These are phyloP conservation scores for Eimeria sp. DNA, from an alignment of 169 alveolate genomes.

Conservation along the genomic window DNA sequence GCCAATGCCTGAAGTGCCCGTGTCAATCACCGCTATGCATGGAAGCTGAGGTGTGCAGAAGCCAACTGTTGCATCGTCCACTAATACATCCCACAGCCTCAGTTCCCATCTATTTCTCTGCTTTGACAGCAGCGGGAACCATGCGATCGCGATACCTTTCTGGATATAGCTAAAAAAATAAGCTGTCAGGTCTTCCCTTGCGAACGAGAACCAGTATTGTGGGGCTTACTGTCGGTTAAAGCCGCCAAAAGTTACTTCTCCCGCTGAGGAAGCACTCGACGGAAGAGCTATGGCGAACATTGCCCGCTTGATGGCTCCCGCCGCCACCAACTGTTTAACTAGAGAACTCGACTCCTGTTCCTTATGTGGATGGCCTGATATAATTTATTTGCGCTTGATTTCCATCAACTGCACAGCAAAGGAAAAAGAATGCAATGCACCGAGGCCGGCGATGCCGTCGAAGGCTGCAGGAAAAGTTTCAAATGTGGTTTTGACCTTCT, in stretches of 20 bases:
- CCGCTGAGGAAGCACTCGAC: background rate
- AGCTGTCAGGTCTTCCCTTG: background rate
- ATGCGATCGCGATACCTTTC: background rate
- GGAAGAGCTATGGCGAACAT: slow-evolving; percentile 42
- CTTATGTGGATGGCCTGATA: background rate
- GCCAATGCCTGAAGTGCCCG: slow-evolving; percentile 67
- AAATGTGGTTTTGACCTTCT: background rate
- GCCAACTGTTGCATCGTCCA: slow-evolving; percentile 52
- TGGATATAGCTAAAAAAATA: background rate
- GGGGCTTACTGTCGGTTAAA: background rate
- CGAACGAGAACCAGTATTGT: background rate
- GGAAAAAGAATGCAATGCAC: background rate
- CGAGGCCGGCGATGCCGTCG: slow-evolving; percentile 70
- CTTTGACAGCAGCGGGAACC: slow-evolving; percentile 49
- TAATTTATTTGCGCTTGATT: background rate
- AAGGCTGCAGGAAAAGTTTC: slow-evolving; percentile 28
- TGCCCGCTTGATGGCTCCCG: slow-evolving; percentile 3
- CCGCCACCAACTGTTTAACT: background rate
- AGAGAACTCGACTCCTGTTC: background rate
- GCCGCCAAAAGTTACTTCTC: slow-evolving; percentile 67
- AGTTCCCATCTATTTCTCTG: slow-evolving; percentile 32
- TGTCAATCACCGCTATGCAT: slow-evolving; percentile 50
- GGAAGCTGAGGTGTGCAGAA: slow-evolving; percentile 42
- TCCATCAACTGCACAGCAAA: background rate
- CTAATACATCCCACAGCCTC: slow-evolving; percentile 28